Percentiles rank a stretch among this genome's conserved stretches.
Conservation (phyloP, 768 basidiomycete species). For the Xerocomellus intermedius region DNA sequence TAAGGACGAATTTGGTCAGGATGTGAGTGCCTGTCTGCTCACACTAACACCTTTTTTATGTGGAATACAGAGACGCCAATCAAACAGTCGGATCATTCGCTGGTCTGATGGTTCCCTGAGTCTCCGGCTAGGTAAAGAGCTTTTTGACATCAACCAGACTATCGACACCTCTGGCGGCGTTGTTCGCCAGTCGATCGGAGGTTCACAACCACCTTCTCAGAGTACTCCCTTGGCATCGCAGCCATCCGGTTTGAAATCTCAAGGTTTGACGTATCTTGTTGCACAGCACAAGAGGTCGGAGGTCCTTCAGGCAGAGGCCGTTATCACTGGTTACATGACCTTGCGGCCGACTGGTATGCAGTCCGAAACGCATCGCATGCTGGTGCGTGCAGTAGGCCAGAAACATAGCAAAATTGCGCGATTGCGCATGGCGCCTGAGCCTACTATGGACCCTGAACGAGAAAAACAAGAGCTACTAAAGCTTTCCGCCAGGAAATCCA, state of each 20-base stretch:
- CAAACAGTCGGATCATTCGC: constrained; percentile 85
- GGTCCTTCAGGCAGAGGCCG: constrained; percentile 82
- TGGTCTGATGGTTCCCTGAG: constrained; percentile 97
- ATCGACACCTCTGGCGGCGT: constrained; percentile 73
- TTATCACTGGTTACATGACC: constrained; percentile 80
- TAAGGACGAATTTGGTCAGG: constrained; percentile 68
- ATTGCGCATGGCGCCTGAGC: constrained; percentile 77
- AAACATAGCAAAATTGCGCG: constrained; percentile 81
- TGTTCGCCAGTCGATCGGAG: constrained; percentile 56
- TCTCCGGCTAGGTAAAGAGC: constrained; percentile 87
- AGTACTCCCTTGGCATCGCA: constrained; percentile 40
- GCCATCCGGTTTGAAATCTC: constrained; percentile 44
- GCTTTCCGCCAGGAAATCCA: constrained; percentile 61
- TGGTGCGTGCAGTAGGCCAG: constrained; percentile 83
- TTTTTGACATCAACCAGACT: constrained; percentile 85
- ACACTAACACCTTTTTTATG: background rate
- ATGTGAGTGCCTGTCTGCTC: constrained; percentile 51
- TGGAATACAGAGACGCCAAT: constrained; percentile 64
- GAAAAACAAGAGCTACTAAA: constrained; percentile 68
- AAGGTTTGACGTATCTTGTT: constrained; percentile 85
- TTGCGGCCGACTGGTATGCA: constrained; percentile 89
- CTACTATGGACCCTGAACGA: constrained; percentile 71
- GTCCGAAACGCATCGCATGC: constrained; percentile 84
- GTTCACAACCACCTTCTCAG: constrained; percentile 41
- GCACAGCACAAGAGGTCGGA: constrained; percentile 85